Evolutionary conservation across 345 rosid genomes (phyloP), one percentile per base, ranked within the genome.

Genomic region (Moricandia moricandioides): DNA sequence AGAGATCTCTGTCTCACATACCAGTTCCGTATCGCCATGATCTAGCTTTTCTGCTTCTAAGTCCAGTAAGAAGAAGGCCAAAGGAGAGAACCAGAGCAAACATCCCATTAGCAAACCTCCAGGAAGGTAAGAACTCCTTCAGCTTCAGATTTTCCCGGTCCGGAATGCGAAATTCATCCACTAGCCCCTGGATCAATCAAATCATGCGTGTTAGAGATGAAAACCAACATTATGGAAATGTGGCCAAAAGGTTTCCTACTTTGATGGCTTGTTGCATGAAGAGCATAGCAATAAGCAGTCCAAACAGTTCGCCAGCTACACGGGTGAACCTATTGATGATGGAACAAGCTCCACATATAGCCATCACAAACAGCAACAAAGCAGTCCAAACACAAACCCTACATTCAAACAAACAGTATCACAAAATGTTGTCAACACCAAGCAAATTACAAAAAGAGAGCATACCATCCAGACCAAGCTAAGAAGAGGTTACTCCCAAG

Each of bases 301-400:
- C 99, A 74, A 95, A 95, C 61, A 95, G 52, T 74, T 95, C 99
- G 39, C 99, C 98, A 9, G 99, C 97, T 21, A 95, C 77, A 4
- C 99, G 93, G 27, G 98, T 95, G 80, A 95, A 95, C 77, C 99
- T 80, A 73, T 89, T 95, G 81, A 95, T 92, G 62, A 95, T 91
- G 31, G 98, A 94, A 84, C 98, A 94, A 67, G 97, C 97, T 73
- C 98, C 98, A 68, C 91, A 82, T 62, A 92, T 79, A n/a, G 99
- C 89, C 82, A 95, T 67, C 65, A 87, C 79, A 86, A 92, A 87
- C 61, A 94, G 89, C 88, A 94, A 79, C 65, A 86, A 60, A 29
- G 97, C 85, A 14, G 98, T 91, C 97, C 98, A 92, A 30, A 94
- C 95, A 78, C 96, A 94, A 16, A 94, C 98, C 98, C 98, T 94